Evolutionary conservation across 345 rosid genomes (phyloP).

Genomic region (Gossypium australe): DNA sequence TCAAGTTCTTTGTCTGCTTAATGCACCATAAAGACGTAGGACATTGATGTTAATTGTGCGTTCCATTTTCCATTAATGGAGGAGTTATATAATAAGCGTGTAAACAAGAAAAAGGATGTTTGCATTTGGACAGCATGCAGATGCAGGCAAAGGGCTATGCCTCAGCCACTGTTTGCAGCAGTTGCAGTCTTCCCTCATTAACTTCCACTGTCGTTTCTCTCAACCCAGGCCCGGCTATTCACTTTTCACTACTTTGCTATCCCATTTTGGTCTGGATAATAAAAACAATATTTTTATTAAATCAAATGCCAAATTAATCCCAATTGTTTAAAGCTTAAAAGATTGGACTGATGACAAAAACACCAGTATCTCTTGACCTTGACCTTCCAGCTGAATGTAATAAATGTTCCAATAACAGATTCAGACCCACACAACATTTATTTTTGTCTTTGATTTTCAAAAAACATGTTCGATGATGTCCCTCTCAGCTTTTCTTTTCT

Average conservation of each 20-base stretch:
- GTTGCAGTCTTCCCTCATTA: neutral
- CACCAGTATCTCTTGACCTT: neutral
- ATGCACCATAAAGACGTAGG: slow-evolving; percentile 12
- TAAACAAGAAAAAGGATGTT: neutral
- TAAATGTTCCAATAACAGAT: neutral
- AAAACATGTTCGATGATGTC: neutral
- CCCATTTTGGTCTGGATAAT: too few relatives aligned
- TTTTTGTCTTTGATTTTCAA: neutral
- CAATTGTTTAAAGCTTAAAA: too few relatives aligned
- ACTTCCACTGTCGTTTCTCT: neutral
- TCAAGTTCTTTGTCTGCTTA: neutral
- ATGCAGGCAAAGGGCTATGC: neutral
- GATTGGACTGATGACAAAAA: neutral
- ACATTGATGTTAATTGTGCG: neutral
- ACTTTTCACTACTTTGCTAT: too few relatives aligned
- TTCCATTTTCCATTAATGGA: neutral
- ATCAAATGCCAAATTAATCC: too few relatives aligned
- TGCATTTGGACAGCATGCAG: neutral
- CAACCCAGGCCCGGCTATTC: neutral
- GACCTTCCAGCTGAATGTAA: neutral
- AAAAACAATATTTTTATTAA: too few relatives aligned
- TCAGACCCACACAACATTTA: neutral
- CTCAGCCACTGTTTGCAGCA: neutral
- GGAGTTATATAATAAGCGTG: neutral
- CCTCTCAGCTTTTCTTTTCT: neutral